Evolutionary conservation across 2,329 filamentous ascomycete species (phyloP), one percentile per base, ranked within the genome.

Genomic region (Leptosphaerulina australis): DNA sequence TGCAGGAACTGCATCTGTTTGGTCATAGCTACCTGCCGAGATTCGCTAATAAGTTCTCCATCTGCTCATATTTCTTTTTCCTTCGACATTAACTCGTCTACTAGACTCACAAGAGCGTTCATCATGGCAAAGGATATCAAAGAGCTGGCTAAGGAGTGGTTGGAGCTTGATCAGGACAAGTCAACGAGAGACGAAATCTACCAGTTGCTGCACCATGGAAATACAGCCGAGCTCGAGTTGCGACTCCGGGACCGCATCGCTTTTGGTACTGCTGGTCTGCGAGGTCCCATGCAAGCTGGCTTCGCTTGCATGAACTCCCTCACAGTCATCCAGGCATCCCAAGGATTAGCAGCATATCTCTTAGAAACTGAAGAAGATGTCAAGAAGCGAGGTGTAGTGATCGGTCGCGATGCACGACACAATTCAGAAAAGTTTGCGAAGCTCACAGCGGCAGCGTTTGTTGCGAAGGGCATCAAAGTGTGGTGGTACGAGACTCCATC

Each of bases 271-370:
- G 82, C 83, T 29, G 84, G 84, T 31, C 74, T 87, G 7, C 77
- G 84, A 35, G 83, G 82, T n/a, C 77, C 79, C 28, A 87, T 87
- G 84, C 80, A 83, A 59, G 84, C 83, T 34, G 84, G 84, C 4
- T 87, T 86, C 66, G 78, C 83, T 2, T 81, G 78, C 58, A 82
- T 84, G 76, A 84, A 84, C 66, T 77, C 75, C 12, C 68, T 84
- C 45, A 84, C 81, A 0, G 79, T 84, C 51, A 83, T 84, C 47
- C 81, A 86, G 70, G 82, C 84, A 30, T 85, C 84, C 0, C 83
- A 86, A 67, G 84, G 84, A n/a, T 73, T 87, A 22, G 84, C 83
- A 34, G 80, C 79, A 54, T 86, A 85, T 61, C 72, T 87, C 20
- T 69, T 81, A 36, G 64, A 77, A 15, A 75, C 77, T 22, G 69